A percentile compares a stretch with the other conserved stretches of the same genome.
phyloP scores from a whole-genome alignment of 257 asterid species.

The Nicotiana tabacum region DNA sequence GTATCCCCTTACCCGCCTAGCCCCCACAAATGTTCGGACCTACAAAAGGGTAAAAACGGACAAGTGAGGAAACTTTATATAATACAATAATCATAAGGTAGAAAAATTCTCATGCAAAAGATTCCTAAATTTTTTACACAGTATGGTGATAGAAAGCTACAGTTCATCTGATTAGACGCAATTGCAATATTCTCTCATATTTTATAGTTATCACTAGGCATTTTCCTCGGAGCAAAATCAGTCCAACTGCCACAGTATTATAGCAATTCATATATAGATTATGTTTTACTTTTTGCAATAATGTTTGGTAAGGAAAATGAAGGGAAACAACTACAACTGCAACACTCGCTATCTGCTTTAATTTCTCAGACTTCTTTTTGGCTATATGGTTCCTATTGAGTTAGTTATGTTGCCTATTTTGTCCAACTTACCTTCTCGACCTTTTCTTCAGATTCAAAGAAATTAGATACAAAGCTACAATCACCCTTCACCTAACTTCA shows the following conservation, averaged over 20 bases:
- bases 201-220: neutral
- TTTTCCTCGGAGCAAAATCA: neutral
- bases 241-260: neutral
- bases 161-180: neutral
- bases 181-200: neutral
- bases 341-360: conserved; percentile 2
- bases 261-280: neutral
- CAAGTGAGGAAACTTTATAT: neutral
- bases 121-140: neutral
- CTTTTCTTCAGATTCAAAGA: conserved; percentile 33
- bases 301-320: conserved; percentile 45
- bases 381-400: conserved; percentile 3
- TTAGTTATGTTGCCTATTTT: conserved; percentile 18
- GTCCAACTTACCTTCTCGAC: conserved; percentile 12
- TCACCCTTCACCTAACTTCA: conserved; percentile 39
- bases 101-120: neutral
- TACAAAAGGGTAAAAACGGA: neutral
- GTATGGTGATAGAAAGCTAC: conserved; percentile 1
- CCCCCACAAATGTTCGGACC: neutral
- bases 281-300: neutral
- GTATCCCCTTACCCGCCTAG: neutral
- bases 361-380: neutral
- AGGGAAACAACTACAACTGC: conserved; percentile 31
- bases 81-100: conserved; percentile 1
- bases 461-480: conserved; percentile 45